Evolutionary conservation across 192 early-diverging fungal species (phyloP), one percentile per base, ranked within the genome.

Genomic region (Gigaspora rosea): DNA sequence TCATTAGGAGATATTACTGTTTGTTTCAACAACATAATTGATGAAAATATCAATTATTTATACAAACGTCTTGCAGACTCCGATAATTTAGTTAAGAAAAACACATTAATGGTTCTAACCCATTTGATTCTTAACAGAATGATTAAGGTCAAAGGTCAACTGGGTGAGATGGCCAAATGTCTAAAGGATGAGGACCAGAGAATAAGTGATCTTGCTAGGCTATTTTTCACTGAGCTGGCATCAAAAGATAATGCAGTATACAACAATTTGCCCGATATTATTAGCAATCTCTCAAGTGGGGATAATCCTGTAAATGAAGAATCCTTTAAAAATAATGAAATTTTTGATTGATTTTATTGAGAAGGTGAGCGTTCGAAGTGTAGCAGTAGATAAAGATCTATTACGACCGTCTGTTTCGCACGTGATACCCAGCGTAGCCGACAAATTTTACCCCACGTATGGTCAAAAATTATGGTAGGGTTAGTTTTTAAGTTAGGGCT

Each of bases 211-310:
- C 87, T 99, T 78, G 92, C 96, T 0, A 95, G 93, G 47, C 85
- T 97, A 71, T 99, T 99, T 88, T 99, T 99, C 81, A 91, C 93
- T 16, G 98, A 99, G 80, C 82, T 99, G 76, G 86, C 94, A 1
- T 90, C 91, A 35, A 99, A 99, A 81, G 98, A 98, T 81, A 98
- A 98, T 79, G 95, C 97, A 11, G 91, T 99, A 22, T 99, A 99
- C 87, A 99, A 99, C 84, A 99, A 99, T 81, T 85, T 99, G 79
- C 95, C 96, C 1, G 98, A 99, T 83, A 98, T 98, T 52, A 97
- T 98, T 79, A 94, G 92, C 78, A 97, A 95, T 75, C 84, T 99
- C 73, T 94, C 93, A 16, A 88, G 86, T 59, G 78, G 86, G 8
- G 78, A 80, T 18, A 81, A 79, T 73, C 88, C 90, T 8, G 89